Evolutionary conservation across 805 yeast species (phyloP).

Genomic region (Ogataea trehalophila): DNA sequence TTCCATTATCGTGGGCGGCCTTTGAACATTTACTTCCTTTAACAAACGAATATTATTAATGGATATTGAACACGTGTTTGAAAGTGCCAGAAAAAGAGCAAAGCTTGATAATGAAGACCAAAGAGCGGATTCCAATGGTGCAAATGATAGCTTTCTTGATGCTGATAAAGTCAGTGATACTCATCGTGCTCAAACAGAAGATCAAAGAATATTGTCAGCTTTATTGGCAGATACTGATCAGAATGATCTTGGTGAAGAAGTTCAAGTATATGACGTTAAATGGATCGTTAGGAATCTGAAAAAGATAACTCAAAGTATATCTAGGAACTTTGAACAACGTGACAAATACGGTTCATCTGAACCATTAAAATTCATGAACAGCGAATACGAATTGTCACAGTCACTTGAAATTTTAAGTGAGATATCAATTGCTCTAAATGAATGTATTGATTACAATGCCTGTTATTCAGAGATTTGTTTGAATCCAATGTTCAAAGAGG

Average conservation of each 20-base stretch:
- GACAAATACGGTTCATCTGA: slow-evolving; percentile 6
- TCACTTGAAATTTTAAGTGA: slow-evolving; percentile 16
- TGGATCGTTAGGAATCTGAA: slow-evolving; percentile 11
- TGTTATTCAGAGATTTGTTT: neutral
- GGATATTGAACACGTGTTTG: slow-evolving; percentile 1
- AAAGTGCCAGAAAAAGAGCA: neutral
- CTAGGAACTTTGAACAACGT: slow-evolving; percentile 7
- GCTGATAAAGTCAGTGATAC: neutral
- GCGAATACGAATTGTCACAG: slow-evolving; percentile 17
- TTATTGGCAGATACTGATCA: too few species aligned
- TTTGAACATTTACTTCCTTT: too few species aligned
- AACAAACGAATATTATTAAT: neutral
- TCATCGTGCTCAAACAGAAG: neutral
- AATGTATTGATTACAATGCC: slow-evolving; percentile 1
- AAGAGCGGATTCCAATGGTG: too few species aligned
- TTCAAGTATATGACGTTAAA: slow-evolving; percentile 4
- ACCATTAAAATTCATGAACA: slow-evolving; percentile 14
- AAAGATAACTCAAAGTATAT: slow-evolving; percentile 5
- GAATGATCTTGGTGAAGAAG: too few species aligned
- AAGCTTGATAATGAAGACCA: too few species aligned
- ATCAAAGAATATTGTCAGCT: neutral
- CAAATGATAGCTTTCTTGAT: too few species aligned
- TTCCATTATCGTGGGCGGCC: too few species aligned
- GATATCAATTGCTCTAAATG: neutral
- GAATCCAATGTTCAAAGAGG: slow-evolving; percentile 3